These are phyloP conservation scores for Pogostemon cablin DNA, from an alignment of 257 asterid genomes.

Conservation along the genomic window DNA sequence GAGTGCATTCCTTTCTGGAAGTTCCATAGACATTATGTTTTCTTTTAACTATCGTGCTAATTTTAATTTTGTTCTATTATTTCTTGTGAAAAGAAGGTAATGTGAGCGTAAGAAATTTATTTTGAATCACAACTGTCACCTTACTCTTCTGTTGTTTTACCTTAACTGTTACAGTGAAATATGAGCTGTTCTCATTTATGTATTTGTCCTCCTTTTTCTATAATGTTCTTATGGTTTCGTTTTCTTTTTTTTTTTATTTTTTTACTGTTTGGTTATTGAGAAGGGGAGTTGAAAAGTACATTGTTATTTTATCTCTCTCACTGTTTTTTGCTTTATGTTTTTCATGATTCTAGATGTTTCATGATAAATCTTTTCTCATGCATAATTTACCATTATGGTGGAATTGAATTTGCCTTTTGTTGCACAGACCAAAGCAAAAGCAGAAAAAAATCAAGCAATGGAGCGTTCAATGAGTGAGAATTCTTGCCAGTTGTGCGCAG, in stretches of 20 bases:
- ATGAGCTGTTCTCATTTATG: background rate
- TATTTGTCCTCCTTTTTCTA: slow-evolving; percentile 26
- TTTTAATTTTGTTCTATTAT: slow-evolving; percentile 4
- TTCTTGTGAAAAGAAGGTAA: slow-evolving; percentile 1
- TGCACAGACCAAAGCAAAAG: slow-evolving; percentile 91
- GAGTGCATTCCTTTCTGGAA: background rate
- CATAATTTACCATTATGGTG: slow-evolving; percentile 9
- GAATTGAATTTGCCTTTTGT: slow-evolving; percentile 32
- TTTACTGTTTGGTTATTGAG: slow-evolving; percentile 23
- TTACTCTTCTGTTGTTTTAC: background rate
- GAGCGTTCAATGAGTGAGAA: slow-evolving; percentile 87
- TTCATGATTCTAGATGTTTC: slow-evolving; percentile 24
- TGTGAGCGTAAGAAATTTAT: background rate
- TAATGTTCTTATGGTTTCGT: slow-evolving; percentile 4
- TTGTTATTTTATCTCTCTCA: slow-evolving; percentile 26
- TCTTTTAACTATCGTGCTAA: background rate
- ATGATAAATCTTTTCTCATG: slow-evolving; percentile 10
- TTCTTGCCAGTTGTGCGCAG: slow-evolving; percentile 98
- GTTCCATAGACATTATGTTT: no score
- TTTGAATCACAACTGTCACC: slow-evolving; percentile 24
- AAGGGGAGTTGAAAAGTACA: slow-evolving; percentile 15
- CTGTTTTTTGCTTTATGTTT: slow-evolving; percentile 17
- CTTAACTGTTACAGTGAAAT: background rate
- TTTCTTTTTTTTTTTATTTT: background rate
- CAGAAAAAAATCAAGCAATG: slow-evolving; percentile 95